phyloP scores from a whole-genome alignment of 768 basidiomycete species.

The Suillus spraguei region DNA sequence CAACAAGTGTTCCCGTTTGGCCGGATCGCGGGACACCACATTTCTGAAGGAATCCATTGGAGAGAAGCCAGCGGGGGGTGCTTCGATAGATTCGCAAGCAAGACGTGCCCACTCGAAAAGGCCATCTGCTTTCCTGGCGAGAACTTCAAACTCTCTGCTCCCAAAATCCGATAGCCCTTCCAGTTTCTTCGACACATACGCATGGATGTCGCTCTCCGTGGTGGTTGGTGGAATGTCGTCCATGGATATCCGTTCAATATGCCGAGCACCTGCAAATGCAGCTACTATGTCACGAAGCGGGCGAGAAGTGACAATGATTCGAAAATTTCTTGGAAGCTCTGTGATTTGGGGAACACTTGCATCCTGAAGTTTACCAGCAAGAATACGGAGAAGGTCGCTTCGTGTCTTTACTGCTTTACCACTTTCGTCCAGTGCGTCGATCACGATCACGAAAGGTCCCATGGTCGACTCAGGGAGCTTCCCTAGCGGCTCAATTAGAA shows the following conservation, averaged over 20 bases:
- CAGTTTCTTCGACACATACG: slow-evolving; percentile 11
- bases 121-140: slow-evolving; percentile 11
- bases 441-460: slow-evolving; percentile 27
- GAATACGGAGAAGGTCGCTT: slow-evolving; percentile 17
- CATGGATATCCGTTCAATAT: slow-evolving; percentile 8
- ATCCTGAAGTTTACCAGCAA: slow-evolving; percentile 5
- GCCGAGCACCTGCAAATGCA: neutral
- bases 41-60: slow-evolving; percentile 6
- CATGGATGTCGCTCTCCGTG: slow-evolving; percentile 8
- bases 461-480: slow-evolving; percentile 9
- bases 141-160: neutral
- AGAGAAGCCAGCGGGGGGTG: neutral
- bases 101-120: slow-evolving; percentile 15
- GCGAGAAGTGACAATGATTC: slow-evolving; percentile 17
- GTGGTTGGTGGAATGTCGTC: slow-evolving; percentile 8
- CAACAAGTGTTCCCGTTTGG: slow-evolving; percentile 6
- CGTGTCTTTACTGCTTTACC: slow-evolving; percentile 10
- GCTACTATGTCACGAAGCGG: neutral
- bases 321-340: slow-evolving; percentile 10
- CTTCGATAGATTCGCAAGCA: no score
- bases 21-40: neutral
- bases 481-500: slow-evolving; percentile 21
- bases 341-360: neutral
- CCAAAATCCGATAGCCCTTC: neutral
- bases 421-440: slow-evolving; percentile 28